Conservation (phyloP, 441 rosid species). For the Isatis lusitanica region DNA sequence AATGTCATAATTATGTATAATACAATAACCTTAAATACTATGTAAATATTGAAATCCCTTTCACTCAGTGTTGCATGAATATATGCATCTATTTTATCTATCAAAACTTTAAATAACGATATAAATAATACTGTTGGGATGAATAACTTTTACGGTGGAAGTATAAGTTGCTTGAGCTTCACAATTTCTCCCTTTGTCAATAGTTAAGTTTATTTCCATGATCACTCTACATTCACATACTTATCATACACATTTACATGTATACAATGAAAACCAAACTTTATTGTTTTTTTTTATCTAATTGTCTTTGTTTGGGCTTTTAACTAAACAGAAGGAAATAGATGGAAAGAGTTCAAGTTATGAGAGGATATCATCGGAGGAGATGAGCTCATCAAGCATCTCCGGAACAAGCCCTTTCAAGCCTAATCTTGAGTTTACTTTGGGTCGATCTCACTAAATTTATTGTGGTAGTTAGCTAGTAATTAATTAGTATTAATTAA, state of each 20-base stretch:
- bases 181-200: conserved; percentile 19
- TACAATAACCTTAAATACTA: not conserved
- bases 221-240: conserved; percentile 1
- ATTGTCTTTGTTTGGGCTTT: not conserved
- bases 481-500: conserved; percentile 25
- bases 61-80: conserved; percentile 15
- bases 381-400: conserved; percentile 65
- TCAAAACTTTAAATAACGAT: not conserved
- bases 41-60: not conserved
- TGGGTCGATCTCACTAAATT: conserved; percentile 75
- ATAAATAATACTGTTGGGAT: not conserved
- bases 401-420: conserved; percentile 77
- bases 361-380: conserved; percentile 67
- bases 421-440: conserved; percentile 91
- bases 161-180: not conserved
- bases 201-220: conserved; percentile 10
- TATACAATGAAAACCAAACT: not conserved
- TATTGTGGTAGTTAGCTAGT: conserved; percentile 28
- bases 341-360: conserved; percentile 69
- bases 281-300: not conserved
- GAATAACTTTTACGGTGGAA: not conserved
- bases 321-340: conserved; percentile 50
- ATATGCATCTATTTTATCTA: conserved; percentile 1
- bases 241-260: not conserved
- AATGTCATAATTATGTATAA: not conserved